A percentile compares a stretch with the other conserved stretches of the same genome.
Conservation (phyloP, 768 basidiomycete species). For the Russula emetica region DNA sequence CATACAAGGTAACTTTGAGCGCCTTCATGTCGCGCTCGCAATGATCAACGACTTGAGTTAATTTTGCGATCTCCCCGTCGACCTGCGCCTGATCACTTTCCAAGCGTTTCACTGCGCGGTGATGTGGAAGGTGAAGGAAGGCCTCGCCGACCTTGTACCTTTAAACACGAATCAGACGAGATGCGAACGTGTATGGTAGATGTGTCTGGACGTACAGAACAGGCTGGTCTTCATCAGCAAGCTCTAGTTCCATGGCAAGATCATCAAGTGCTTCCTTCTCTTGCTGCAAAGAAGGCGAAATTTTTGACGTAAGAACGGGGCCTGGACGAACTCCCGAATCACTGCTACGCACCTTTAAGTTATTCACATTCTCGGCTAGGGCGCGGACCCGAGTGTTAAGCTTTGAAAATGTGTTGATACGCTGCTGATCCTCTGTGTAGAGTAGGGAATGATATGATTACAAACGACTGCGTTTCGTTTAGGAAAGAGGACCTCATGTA, state of each 20-base stretch:
- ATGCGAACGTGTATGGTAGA: slow-evolving; percentile 7
- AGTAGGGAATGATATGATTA: neutral
- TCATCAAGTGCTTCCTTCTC: slow-evolving; percentile 95
- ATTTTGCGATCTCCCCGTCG: slow-evolving; percentile 48
- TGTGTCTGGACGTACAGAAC: slow-evolving; percentile 56
- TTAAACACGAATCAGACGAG: slow-evolving; percentile 1
- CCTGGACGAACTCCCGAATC: neutral
- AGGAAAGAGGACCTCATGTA: slow-evolving; percentile 34
- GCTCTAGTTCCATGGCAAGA: slow-evolving; percentile 79
- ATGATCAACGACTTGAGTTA: slow-evolving; percentile 52
- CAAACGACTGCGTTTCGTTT: neutral
- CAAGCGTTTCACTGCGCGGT: slow-evolving; percentile 64
- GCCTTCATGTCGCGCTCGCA: slow-evolving; percentile 75
- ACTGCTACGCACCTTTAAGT: slow-evolving; percentile 58
- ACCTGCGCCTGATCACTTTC: slow-evolving; percentile 63
- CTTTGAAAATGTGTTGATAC: slow-evolving; percentile 89
- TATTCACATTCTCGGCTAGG: slow-evolving; percentile 66
- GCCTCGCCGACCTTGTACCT: slow-evolving; percentile 91
- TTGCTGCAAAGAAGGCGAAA: slow-evolving; percentile 50
- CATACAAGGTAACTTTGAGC: slow-evolving; percentile 75
- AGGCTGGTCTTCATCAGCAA: slow-evolving; percentile 78
- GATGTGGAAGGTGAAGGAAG: slow-evolving; percentile 73
- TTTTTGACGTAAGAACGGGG: neutral
- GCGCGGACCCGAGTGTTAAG: slow-evolving; percentile 73
- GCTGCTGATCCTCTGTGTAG: slow-evolving; percentile 67